phyloP scores from a whole-genome alignment of 805 yeast genomes.

The Saccharomycopsis malanga region DNA sequence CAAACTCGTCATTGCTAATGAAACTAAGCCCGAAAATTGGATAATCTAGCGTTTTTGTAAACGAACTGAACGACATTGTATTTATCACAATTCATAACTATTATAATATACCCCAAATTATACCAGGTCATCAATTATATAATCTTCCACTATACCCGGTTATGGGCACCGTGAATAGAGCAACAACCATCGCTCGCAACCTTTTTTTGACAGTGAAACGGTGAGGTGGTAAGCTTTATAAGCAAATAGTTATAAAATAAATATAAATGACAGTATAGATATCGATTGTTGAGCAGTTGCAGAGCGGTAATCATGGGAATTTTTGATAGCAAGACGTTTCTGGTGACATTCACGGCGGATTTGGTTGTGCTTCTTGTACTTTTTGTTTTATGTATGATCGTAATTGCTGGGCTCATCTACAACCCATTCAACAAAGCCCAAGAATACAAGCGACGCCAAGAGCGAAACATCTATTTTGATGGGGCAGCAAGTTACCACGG shows the following conservation, averaged over 20 bases:
- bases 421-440: conserved; percentile 1
- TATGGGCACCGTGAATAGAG: too few relatives aligned
- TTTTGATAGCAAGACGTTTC: conserved; percentile 29
- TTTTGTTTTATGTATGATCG: conserved; percentile 14
- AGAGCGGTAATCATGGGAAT: too few relatives aligned
- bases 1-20: conserved; percentile 47
- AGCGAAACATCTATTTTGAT: neutral
- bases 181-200: too few relatives aligned
- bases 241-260: too few relatives aligned
- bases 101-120: too few relatives aligned
- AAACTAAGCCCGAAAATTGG: conserved; percentile 81
- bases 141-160: too few relatives aligned
- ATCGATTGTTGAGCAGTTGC: too few relatives aligned
- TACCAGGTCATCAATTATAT: too few relatives aligned
- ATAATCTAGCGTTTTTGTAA: conserved; percentile 38
- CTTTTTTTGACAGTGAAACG: too few relatives aligned
- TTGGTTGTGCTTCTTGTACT: conserved; percentile 12
- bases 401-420: conserved; percentile 9
- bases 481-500: neutral
- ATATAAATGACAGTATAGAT: too few relatives aligned
- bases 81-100: too few relatives aligned
- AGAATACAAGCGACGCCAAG: neutral
- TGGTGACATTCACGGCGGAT: conserved; percentile 10
- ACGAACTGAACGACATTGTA: conserved; percentile 16
- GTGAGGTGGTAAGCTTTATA: too few relatives aligned